Base-by-base conservation (phyloP, 805 yeast genomes). In the Sugiyamaella smithiae region DNA sequence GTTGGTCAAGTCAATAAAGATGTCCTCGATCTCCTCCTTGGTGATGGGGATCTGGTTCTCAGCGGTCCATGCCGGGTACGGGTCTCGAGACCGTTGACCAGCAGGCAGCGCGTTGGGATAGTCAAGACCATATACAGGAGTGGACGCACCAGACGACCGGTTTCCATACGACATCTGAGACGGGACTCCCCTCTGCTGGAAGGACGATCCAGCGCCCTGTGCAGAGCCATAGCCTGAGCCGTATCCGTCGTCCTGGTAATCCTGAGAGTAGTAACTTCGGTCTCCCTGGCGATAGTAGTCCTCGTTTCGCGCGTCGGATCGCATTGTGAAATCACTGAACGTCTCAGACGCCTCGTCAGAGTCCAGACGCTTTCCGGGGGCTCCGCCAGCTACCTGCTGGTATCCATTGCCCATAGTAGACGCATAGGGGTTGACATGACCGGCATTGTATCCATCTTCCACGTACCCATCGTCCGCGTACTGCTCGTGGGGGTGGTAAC, bases 11-110 rank as follows among this genome's bases (percentile, higher is more conserved):
- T 77, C 77, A 20, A 67, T 65, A 61, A 90, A 85, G 6, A 86
- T 77, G 3, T 65, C 71, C 50, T 68, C 68, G n/a, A 90, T 84
- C 55, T 80, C 84, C 32, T 71, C 76, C 55, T 79, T 76, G 43
- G 85, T 75, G 40, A 93, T 76, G 6, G 97, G 96, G 19, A 84
- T 86, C 64, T 82, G 76, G 50, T 73, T 90, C 69, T 93, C 98
- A 41, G 95, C 95, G 22, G 97, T 87, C 99, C 99, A 93, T 45
- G 99, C 98, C 38, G 99, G 99, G 68, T 91, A 93, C 28, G 99
- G 99, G 68, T 93, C 93, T 40, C 89, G 81, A 60, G 95, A 61
- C 32, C 66, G 57, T 23, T 53, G 54, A 14, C 60, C 76, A 71
- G 84, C 59, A 75, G 82, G 71, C 23, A 35, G 37, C 62, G 86